phyloP scores from a whole-genome alignment of 179 eudicot genomes.

The Beta corolliflora region DNA sequence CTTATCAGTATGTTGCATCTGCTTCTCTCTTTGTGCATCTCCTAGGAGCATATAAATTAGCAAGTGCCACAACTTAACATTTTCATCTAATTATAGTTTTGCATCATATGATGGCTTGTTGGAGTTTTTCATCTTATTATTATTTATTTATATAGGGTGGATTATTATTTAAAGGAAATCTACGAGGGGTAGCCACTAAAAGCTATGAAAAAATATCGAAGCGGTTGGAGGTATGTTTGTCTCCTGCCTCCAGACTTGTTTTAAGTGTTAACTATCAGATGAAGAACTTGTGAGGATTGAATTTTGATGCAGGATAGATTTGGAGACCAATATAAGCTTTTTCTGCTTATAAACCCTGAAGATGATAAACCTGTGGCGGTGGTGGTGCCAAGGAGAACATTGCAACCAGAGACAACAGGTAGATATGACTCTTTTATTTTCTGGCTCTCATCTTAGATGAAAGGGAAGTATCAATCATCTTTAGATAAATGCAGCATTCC shows the following conservation, averaged over 20 bases:
- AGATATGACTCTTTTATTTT: slow-evolving; percentile 18
- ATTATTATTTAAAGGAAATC: slow-evolving; percentile 86
- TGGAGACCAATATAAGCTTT: slow-evolving; percentile 82
- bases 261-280: not conserved
- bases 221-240: slow-evolving; percentile 71
- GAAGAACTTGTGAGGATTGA: slow-evolving; percentile 9
- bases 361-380: slow-evolving; percentile 98
- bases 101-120: not conserved
- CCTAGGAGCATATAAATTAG: not conserved
- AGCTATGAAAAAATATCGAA: slow-evolving; percentile 81
- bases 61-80: not conserved
- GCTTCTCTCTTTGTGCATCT: not conserved
- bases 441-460: not conserved
- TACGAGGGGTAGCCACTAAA: slow-evolving; percentile 76
- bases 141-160: slow-evolving; percentile 57
- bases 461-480: not conserved
- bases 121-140: not conserved
- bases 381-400: slow-evolving; percentile 84
- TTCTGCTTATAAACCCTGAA: slow-evolving; percentile 86
- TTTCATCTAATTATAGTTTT: not conserved
- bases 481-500: not conserved
- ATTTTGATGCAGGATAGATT: slow-evolving; percentile 67
- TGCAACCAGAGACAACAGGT: slow-evolving; percentile 96
- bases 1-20: not conserved
- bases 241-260: slow-evolving; percentile 3